A percentile compares a stretch with the other conserved stretches of the same genome.
Conservation (phyloP, 371 early-diverging fungal genomes). For the Lichtheimia hyalospora region DNA sequence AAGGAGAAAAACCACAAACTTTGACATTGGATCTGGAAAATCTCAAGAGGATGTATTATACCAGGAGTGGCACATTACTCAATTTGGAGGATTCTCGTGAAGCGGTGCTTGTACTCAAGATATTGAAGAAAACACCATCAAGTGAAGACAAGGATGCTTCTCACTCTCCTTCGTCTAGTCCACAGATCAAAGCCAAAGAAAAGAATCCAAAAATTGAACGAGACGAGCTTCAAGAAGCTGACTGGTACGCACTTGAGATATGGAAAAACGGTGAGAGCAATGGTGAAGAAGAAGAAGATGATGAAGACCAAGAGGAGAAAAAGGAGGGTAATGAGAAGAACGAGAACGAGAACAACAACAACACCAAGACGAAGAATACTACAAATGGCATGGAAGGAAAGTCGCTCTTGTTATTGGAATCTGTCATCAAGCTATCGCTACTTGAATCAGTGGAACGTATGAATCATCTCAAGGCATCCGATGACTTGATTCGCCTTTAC, state of each 20-base stretch:
- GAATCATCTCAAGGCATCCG: constrained; percentile 65
- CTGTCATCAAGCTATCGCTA: constrained; percentile 60
- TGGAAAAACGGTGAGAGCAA: constrained; percentile 19
- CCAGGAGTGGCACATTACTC: constrained; percentile 65
- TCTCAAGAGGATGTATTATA: constrained; percentile 62
- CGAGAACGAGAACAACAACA: constrained; percentile 1
- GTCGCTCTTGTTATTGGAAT: constrained; percentile 67
- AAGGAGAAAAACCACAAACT: constrained; percentile 22
- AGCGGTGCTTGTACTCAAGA: constrained; percentile 72
- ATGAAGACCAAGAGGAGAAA: constrained; percentile 15
- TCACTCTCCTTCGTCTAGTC: neutral
- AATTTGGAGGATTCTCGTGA: constrained; percentile 69
- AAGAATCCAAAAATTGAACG: constrained; percentile 25
- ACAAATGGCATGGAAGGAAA: neutral
- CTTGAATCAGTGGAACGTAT: constrained; percentile 64
- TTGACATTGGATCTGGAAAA: constrained; percentile 6
- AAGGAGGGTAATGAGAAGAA: constrained; percentile 10
- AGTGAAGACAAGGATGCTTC: neutral
- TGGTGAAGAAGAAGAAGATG: constrained; percentile 20
- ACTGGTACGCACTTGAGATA: constrained; percentile 46
- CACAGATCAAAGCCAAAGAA: constrained; percentile 23
- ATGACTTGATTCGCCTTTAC: constrained; percentile 69
- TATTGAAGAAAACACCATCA: constrained; percentile 20
- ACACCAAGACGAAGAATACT: neutral
- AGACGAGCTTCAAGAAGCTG: constrained; percentile 29